Percentiles rank a stretch among this genome's conserved stretches.
phyloP scores from a whole-genome alignment of 2,329 filamentous ascomycete genomes.

The Ophioceras dolichostomum region DNA sequence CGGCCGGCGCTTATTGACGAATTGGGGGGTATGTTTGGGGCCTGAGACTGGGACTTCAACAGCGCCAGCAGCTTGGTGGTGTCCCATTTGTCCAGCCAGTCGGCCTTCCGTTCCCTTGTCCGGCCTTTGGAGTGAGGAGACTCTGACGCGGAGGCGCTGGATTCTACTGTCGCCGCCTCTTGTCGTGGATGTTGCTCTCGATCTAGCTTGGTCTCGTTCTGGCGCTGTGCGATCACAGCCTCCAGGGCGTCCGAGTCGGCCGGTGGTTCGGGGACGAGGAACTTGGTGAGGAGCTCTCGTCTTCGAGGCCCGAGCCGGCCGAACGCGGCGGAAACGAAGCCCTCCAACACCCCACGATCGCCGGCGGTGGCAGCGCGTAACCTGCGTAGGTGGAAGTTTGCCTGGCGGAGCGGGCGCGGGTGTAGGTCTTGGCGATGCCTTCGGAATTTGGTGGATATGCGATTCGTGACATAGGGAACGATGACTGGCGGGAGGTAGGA shows the following conservation, averaged over 20 bases:
- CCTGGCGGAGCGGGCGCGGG: slow-evolving; percentile 20
- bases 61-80: slow-evolving; percentile 27
- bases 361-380: slow-evolving; percentile 43
- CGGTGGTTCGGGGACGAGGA: slow-evolving; percentile 23
- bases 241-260: slow-evolving; percentile 28
- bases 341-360: slow-evolving; percentile 30
- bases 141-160: no score
- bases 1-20: background rate
- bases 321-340: slow-evolving; percentile 35
- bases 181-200: no score
- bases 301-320: slow-evolving; percentile 39
- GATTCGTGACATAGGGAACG: slow-evolving; percentile 26
- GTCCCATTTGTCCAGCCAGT: slow-evolving; percentile 40
- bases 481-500: slow-evolving; percentile 45
- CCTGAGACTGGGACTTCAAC: slow-evolving; percentile 24
- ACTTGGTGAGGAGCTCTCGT: slow-evolving; percentile 29
- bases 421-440: slow-evolving; percentile 17
- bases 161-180: no score
- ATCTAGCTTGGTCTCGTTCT: no score
- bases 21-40: background rate
- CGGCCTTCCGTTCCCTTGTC: slow-evolving; percentile 8
- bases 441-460: slow-evolving; percentile 35
- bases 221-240: slow-evolving; percentile 1
- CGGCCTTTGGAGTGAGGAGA: background rate
- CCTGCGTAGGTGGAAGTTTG: slow-evolving; percentile 27